Evolutionary conservation across 2,329 filamentous ascomycete genomes (phyloP), one percentile per base, ranked within the genome.

Genomic region (Arthrinium phaeospermum): DNA sequence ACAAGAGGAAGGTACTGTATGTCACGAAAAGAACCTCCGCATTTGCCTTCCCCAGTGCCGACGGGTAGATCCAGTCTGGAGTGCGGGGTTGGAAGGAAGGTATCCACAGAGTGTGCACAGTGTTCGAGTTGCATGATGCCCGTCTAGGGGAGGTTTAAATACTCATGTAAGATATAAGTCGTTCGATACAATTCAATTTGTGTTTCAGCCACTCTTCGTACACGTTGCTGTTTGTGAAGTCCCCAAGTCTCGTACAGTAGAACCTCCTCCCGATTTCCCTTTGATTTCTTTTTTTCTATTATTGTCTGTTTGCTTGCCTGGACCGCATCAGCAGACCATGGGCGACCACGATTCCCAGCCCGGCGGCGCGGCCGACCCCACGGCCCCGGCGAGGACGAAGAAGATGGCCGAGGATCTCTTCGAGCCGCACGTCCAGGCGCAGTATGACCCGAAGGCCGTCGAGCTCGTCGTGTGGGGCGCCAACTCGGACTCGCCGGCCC

Each of bases 391-490:
- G 67, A 24, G 16, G 30, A 46, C 7, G 51, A 41, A 64, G 57
- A 64, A 64, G 37, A 77, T 71, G 34, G 72, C 71, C 14, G 75
- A 77, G n/a, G 73, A 83, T 57, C 45, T 77, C 19, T 79, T 80
- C 67, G 74, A 76, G 69, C 78, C 78, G 16, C 71, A 77, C 24
- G 69, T 77, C 24, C 67, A 77, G 24, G 75, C 79, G 24, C 76
- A 78, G 72, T 78, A 82, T 27, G 79, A 82, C 61, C 79, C 80
- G 1, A 76, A 77, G 5, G 77, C 81, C n/a, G 74, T 82, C 10
- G 67, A 75, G 34, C 77, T 78, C 49, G 77, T 80, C 64, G 72
- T 77, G 37, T 3, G 22, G 44, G 73, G 78, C 45, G 72, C 74
- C 34, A 75, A 77, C 67, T 74, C 76, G 24, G 75, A 74, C 22